Evolutionary conservation across 768 basidiomycete species (phyloP).

Genomic region (Holtermannia corniformis): DNA sequence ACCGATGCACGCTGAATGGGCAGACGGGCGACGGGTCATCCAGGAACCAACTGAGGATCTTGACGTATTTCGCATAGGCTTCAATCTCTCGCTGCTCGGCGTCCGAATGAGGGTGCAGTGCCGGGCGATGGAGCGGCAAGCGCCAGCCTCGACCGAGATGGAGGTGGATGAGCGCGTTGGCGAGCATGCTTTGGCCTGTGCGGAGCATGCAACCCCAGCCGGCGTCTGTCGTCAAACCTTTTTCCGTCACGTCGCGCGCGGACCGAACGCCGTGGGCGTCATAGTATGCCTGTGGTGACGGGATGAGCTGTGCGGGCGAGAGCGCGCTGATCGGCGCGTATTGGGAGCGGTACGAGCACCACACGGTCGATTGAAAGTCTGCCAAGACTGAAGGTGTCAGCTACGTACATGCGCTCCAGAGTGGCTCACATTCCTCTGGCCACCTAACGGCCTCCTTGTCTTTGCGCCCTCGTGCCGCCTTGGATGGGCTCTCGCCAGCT

Average conservation of each 20-base stretch:
- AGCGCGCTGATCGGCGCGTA: conserved; percentile 60
- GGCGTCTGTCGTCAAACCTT: conserved; percentile 71
- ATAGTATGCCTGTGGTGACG: conserved; percentile 28
- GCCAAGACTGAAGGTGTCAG: conserved; percentile 54
- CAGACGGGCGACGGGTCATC: conserved; percentile 74
- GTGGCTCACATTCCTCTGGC: conserved; percentile 36
- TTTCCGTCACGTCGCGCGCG: conserved; percentile 47
- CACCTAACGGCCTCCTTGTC: conserved; percentile 47
- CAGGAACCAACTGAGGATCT: conserved; percentile 88
- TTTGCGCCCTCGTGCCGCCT: conserved; percentile 21
- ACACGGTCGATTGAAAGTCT: conserved; percentile 79
- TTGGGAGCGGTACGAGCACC: conserved; percentile 85
- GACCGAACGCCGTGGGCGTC: conserved; percentile 21
- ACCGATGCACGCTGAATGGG: conserved; percentile 91
- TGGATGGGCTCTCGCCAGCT: conserved; percentile 24
- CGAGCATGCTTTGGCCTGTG: conserved; percentile 74
- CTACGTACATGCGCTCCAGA: not conserved
- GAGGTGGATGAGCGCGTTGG: conserved; percentile 64
- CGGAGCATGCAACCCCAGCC: conserved; percentile 91
- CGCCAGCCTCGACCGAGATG: conserved; percentile 64
- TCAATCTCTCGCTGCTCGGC: conserved; percentile 56
- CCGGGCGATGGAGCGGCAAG: not conserved
- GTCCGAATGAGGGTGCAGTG: conserved; percentile 50
- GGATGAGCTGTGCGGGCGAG: conserved; percentile 25
- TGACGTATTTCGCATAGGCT: conserved; percentile 76